Base-by-base conservation (phyloP, 2,329 filamentous ascomycete genomes). In the Colletotrichum sp. region DNA sequence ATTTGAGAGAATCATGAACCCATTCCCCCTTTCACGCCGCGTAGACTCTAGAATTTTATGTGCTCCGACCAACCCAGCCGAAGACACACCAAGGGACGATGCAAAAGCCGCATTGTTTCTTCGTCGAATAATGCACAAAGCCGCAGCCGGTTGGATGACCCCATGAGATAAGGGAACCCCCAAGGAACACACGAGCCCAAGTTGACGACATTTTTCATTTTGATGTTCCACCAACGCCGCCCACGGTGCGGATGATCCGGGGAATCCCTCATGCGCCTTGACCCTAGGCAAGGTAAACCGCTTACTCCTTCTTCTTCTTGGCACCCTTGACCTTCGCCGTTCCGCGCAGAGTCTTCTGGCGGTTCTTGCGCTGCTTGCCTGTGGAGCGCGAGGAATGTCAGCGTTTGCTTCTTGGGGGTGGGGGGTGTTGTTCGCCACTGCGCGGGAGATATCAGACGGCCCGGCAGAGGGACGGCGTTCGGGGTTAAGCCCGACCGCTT, bases 301-400 rank as follows among this genome's bases (percentile, higher is more conserved):
- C 89, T 90, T 95, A 95, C 90, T 95, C 95, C 94, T 98, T 98
- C 93, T 98, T 97, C 89, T 94, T 92, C 91, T 93, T 93, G 87
- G 93, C 94, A 88, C 96, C 96, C 95, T 98, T 98, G 92, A 93
- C 93, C 95, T 99, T 99, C 86, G 96, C 96, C 84, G 95, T 98
- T 88, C 97, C 97, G 84, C 97, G 95, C 89, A 98, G 94, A 87
- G 96, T 97, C 96, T 99, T 99, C 90, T 95, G 93, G 89, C 96
- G 93, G 95, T 99, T 99, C 95, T 99, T 99, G 92, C 97, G 95
- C 92, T 99, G 97, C 93, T 99, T 99, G 94, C 96, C 96, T 99
- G 89, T 91, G 82, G 76, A 76, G 66, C 49, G 71, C 55, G 55
- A 18, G 34, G 26, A 64, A 71, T 77, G 79, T 83, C 74, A 83